Conservation (phyloP, 345 rosid genomes). For the Alliaria petiolata region DNA sequence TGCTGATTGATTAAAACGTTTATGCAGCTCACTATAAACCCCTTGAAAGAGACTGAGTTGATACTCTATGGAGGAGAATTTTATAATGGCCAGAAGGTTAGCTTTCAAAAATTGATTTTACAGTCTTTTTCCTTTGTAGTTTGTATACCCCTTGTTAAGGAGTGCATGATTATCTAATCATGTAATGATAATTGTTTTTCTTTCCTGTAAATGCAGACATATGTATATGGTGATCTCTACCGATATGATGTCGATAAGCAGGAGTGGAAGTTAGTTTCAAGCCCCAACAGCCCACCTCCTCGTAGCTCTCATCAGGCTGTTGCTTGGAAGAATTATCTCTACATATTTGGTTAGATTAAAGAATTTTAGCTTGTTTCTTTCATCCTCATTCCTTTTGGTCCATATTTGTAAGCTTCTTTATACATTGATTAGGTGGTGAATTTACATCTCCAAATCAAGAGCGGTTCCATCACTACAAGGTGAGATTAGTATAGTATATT, state of each 20-base stretch:
- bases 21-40: conserved; percentile 67
- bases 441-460: conserved; percentile 98
- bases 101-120: background rate
- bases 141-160: background rate
- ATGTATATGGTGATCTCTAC: conserved; percentile 85
- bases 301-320: conserved; percentile 97
- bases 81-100: conserved; percentile 89
- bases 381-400: background rate
- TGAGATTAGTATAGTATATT: conserved; percentile 25
- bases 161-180: background rate
- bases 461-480: conserved; percentile 97
- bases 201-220: conserved; percentile 53
- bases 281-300: conserved; percentile 98
- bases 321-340: conserved; percentile 95
- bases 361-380: background rate
- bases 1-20: background rate
- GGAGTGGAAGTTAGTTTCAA: conserved; percentile 81
- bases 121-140: background rate
- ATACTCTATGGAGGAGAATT: conserved; percentile 89
- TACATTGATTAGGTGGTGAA: conserved; percentile 68
- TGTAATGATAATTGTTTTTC: background rate
- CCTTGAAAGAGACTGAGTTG: conserved; percentile 81
- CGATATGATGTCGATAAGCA: conserved; percentile 86
- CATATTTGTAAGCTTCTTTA: background rate
- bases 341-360: conserved; percentile 68